phyloP scores from a whole-genome alignment of 768 basidiomycete species.

The Cantharellus cinnabarinus region DNA sequence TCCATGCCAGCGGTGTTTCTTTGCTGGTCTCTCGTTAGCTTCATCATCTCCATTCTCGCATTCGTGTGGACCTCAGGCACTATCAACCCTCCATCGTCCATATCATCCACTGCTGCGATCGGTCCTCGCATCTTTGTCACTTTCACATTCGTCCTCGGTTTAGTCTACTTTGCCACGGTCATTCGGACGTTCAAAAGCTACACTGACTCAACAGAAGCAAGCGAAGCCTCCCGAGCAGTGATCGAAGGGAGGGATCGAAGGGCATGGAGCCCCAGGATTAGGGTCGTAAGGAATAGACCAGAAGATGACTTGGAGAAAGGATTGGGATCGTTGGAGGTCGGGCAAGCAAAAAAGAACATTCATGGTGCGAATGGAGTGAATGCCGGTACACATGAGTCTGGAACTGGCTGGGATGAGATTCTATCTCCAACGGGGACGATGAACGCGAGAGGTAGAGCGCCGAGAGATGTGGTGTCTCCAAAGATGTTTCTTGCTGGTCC shows the following conservation, averaged over 20 bases:
- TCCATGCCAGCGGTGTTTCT: conserved; percentile 7
- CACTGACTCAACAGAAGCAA: conserved; percentile 2
- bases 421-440: too few relatives aligned
- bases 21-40: conserved; percentile 6
- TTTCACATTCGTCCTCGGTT: conserved; percentile 1
- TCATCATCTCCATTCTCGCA: conserved; percentile 5
- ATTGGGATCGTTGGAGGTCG: too few relatives aligned
- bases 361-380: too few relatives aligned
- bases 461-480: too few relatives aligned
- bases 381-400: too few relatives aligned
- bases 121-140: conserved; percentile 5
- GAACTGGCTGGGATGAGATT: too few relatives aligned
- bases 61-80: conserved; percentile 7
- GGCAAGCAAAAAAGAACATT: too few relatives aligned
- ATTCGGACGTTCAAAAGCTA: conserved; percentile 4
- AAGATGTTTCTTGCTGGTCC: too few relatives aligned
- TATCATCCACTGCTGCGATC: not conserved
- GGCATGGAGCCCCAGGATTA: too few relatives aligned
- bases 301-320: too few relatives aligned
- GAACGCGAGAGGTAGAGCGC: too few relatives aligned
- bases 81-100: not conserved
- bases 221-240: not conserved
- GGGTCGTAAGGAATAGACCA: too few relatives aligned
- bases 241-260: not conserved
- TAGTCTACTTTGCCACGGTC: conserved; percentile 5